Percentiles rank a stretch among this genome's conserved stretches.
Evolutionary conservation across 2,329 filamentous ascomycete genomes (phyloP).

Genomic region (Aspergillus intermedius): DNA sequence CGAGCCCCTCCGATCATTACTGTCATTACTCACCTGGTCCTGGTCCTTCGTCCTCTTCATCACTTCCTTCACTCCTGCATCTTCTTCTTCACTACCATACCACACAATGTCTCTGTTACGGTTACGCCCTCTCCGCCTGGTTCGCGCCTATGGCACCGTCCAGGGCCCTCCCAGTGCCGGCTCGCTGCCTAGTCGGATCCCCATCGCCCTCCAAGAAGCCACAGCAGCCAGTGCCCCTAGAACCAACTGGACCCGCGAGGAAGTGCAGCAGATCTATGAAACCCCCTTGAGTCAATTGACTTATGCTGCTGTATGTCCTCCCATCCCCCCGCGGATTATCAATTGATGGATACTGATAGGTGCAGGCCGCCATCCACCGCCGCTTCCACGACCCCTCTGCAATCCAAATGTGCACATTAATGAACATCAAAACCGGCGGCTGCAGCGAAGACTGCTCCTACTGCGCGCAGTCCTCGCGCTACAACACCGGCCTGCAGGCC

Average conservation of each 20-base stretch:
- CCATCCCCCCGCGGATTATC: too few relatives aligned
- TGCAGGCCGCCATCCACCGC: slow-evolving; percentile 63
- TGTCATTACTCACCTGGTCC: not conserved
- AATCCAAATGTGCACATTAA: slow-evolving; percentile 87
- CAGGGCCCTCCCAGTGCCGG: slow-evolving; percentile 28
- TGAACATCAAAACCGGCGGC: slow-evolving; percentile 94
- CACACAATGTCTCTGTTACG: slow-evolving; percentile 22
- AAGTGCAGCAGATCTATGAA: slow-evolving; percentile 76
- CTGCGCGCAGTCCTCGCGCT: slow-evolving; percentile 80
- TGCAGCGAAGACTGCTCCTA: slow-evolving; percentile 91
- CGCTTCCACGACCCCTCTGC: slow-evolving; percentile 77
- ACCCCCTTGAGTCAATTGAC: slow-evolving; percentile 73
- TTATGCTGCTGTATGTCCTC: slow-evolving; percentile 57
- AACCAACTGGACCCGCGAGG: slow-evolving; percentile 72
- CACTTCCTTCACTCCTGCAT: not conserved
- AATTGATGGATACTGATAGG: too few relatives aligned
- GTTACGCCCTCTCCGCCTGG: slow-evolving; percentile 12
- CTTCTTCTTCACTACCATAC: not conserved
- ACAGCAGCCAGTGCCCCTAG: slow-evolving; percentile 45
- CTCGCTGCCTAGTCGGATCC: slow-evolving; percentile 25
- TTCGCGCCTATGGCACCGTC: slow-evolving; percentile 35
- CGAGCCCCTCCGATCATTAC: not conserved
- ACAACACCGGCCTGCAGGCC: slow-evolving; percentile 70
- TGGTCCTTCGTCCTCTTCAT: not conserved
- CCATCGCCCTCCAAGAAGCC: slow-evolving; percentile 30